These are phyloP conservation scores for Penicillium arizonense DNA, from an alignment of 495 filamentous ascomycete species.

Conservation along the genomic window DNA sequence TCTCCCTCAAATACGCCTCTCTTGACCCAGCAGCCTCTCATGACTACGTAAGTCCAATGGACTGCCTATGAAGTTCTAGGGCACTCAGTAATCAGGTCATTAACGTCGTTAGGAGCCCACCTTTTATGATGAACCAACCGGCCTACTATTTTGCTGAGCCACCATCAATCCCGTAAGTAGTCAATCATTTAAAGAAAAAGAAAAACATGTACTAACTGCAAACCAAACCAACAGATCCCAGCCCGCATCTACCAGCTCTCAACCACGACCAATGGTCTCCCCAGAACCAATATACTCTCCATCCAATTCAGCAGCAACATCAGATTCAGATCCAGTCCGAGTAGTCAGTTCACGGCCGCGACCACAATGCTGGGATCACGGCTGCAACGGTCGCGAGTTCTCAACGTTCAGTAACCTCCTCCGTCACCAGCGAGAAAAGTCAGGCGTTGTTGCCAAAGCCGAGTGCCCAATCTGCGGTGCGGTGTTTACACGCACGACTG, in stretches of 20 bases:
- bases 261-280: slow-evolving; percentile 26
- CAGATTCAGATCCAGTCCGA: slow-evolving; percentile 54
- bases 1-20: slow-evolving; percentile 1
- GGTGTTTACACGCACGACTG: slow-evolving; percentile 88
- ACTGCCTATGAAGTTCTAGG: background rate
- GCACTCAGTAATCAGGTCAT: background rate
- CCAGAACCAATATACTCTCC: slow-evolving; percentile 32
- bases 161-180: slow-evolving; percentile 19
- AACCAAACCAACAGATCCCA: slow-evolving; percentile 13
- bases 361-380: slow-evolving; percentile 94
- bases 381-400: slow-evolving; percentile 90
- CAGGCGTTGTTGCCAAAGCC: slow-evolving; percentile 81
- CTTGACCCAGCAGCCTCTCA: slow-evolving; percentile 17
- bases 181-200: background rate
- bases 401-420: slow-evolving; percentile 94
- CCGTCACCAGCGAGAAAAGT: slow-evolving; percentile 91
- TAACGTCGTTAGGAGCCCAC: slow-evolving; percentile 3
- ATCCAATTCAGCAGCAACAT: slow-evolving; percentile 24
- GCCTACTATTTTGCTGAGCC: slow-evolving; percentile 23
- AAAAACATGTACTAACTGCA: background rate
- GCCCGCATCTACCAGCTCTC: slow-evolving; percentile 24
- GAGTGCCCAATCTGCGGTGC: slow-evolving; percentile 85
- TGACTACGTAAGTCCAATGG: slow-evolving; percentile 21
- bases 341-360: slow-evolving; percentile 76
- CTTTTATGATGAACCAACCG: slow-evolving; percentile 26